phyloP scores from a whole-genome alignment of 1,139 yeast genomes.

The Scheffersomyces parashehatae region DNA sequence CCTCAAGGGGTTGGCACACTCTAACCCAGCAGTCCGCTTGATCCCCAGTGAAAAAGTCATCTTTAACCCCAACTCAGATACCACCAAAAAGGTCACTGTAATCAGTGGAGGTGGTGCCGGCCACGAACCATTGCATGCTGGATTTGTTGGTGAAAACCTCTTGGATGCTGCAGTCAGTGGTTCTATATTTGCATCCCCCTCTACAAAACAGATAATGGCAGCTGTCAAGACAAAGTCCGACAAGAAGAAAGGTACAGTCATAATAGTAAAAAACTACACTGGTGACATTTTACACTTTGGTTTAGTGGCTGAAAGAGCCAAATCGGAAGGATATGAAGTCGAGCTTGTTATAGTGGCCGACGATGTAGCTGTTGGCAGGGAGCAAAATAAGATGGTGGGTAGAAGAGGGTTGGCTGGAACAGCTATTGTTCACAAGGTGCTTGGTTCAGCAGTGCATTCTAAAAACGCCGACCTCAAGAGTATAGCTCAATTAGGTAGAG shows the following conservation, averaged over 20 bases:
- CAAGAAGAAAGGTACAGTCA: conserved; percentile 62
- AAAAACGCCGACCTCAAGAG: conserved; percentile 41
- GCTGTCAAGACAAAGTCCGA: conserved; percentile 64
- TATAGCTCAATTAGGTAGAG: conserved; percentile 59
- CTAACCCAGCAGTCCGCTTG: conserved; percentile 64
- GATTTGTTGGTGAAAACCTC: conserved; percentile 81
- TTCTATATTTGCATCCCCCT: conserved; percentile 86
- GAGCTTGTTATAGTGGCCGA: conserved; percentile 79
- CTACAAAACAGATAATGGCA: conserved; percentile 80
- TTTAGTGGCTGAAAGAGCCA: conserved; percentile 83
- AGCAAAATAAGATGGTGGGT: conserved; percentile 87
- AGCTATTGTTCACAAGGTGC: conserved; percentile 77
- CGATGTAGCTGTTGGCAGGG: conserved; percentile 89
- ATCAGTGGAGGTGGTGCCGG: conserved; percentile 96
- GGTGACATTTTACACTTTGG: conserved; percentile 95
- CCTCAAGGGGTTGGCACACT: conserved; percentile 65
- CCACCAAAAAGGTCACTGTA: conserved; percentile 59
- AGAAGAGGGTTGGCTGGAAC: conserved; percentile 94
- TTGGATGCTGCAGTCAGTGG: conserved; percentile 90
- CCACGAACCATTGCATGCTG: conserved; percentile 93
- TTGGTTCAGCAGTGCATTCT: conserved; percentile 65
- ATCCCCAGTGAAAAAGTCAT: conserved; percentile 72
- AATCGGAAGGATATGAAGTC: conserved; percentile 68
- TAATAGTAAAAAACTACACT: conserved; percentile 87
- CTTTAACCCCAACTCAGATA: conserved; percentile 41